Evolutionary conservation across 495 filamentous ascomycete species (phyloP), one percentile per base, ranked within the genome.

Genomic region (Talaromyces ruber): DNA sequence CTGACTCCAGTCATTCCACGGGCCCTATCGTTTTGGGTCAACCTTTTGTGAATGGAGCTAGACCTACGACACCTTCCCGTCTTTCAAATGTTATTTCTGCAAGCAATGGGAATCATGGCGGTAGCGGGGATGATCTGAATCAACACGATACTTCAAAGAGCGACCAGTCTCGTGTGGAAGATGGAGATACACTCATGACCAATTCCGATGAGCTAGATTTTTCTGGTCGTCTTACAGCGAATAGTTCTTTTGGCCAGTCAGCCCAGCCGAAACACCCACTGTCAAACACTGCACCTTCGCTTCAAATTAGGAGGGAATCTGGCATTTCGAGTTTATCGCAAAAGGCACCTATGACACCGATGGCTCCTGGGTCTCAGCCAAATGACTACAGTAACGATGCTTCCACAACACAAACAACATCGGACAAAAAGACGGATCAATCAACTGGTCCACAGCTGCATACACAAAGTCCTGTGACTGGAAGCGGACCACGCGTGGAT

Each of bases 331-430:
- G 74, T 65, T 72, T 83, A 32, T 86, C 90, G 4, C 92, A 97
- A 72, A 79, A 81, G 45, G 89, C 87, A 7, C 85, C 82, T 0
- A 79, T 92, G 56, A 92, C 90, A 4, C 83, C 88, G 24, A 81
- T 97, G 70, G 86, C 88, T 9, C 83, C 84, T 8, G 89, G 88
- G 14, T 88, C 92, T 32, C 87, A 92, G 57, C 84, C 89, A 4
- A 84, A 80, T 3, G 88, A 90, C 51, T 85, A 93, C 63, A 73
- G 83, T 28, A 97, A 96, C 66, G 88, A 92, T 66, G 92, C 92
- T 4, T 96, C 92, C 7, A 94, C 91, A 0, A 87, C 84, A 18
- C 82, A 81, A 60, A 92, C 90, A n/a, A 89, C 88, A 45, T 91
- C 88, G 4, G 84, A 88, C 39, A 86, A 90, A 65, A 92, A 90